Conservation (phyloP, 306 rosid species). For the Benincasa hispida region DNA sequence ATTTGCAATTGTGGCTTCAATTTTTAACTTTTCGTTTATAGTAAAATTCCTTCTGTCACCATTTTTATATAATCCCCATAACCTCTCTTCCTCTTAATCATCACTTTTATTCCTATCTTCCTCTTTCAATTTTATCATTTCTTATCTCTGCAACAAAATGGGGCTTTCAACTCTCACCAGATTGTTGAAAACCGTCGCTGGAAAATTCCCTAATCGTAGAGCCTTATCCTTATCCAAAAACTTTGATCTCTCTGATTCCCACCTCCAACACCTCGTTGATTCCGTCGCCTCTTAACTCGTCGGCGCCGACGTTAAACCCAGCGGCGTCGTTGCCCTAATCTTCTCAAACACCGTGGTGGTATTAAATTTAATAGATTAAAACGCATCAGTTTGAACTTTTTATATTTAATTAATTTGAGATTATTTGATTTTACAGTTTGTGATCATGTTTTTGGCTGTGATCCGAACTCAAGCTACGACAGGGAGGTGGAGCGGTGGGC, state of each 20-base stretch:
- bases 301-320: slow-evolving; percentile 27
- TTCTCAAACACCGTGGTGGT: slow-evolving; percentile 56
- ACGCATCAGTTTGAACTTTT: neutral
- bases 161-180: slow-evolving; percentile 30
- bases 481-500: too few relatives aligned
- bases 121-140: neutral
- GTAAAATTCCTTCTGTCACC: neutral
- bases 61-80: neutral
- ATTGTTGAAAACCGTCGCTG: slow-evolving; percentile 21
- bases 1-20: too few relatives aligned
- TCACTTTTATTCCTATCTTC: neutral
- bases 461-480: slow-evolving; percentile 47
- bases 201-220: slow-evolving; percentile 21
- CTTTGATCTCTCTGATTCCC: slow-evolving; percentile 32
- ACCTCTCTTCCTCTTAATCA: neutral
- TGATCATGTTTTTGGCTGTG: slow-evolving; percentile 40
- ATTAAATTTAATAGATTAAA: neutral
- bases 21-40: too few relatives aligned
- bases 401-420: neutral
- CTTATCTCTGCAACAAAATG: slow-evolving; percentile 6
- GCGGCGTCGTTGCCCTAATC: slow-evolving; percentile 50
- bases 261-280: slow-evolving; percentile 30
- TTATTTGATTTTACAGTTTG: slow-evolving; percentile 21
- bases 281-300: slow-evolving; percentile 27
- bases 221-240: slow-evolving; percentile 39